These are phyloP conservation scores for Diophrys appendiculata DNA, from an alignment of 73 alveolate species.

Conservation along the genomic window DNA sequence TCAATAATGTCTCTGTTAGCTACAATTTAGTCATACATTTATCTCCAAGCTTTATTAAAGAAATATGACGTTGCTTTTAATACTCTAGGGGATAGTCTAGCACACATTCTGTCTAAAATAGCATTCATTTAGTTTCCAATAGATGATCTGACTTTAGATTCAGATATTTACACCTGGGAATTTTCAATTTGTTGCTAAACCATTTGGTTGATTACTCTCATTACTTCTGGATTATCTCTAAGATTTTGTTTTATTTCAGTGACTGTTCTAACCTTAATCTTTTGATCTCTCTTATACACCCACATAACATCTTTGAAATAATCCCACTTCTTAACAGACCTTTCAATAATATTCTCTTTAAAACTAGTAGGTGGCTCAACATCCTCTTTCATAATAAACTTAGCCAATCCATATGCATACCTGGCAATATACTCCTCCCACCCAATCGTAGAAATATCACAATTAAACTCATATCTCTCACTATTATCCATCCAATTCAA, in stretches of 20 bases:
- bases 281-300: slow-evolving; percentile 27
- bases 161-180: slow-evolving; percentile 37
- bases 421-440: slow-evolving; percentile 75
- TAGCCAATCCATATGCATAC: slow-evolving; percentile 79
- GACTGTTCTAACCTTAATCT: background rate
- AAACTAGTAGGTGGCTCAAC: slow-evolving; percentile 62
- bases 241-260: background rate
- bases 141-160: slow-evolving; percentile 16
- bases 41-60: slow-evolving; percentile 68
- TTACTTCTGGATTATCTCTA: slow-evolving; percentile 1
- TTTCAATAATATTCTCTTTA: slow-evolving; percentile 49
- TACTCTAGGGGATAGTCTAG: slow-evolving; percentile 47
- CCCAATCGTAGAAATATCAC: slow-evolving; percentile 72
- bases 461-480: slow-evolving; percentile 56
- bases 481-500: slow-evolving; percentile 17
- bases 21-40: slow-evolving; percentile 78
- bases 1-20: slow-evolving; percentile 60
- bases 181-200: slow-evolving; percentile 13
- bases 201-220: background rate
- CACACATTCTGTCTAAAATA: slow-evolving; percentile 66
- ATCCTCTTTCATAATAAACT: slow-evolving; percentile 79
- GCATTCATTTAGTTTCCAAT: slow-evolving; percentile 48
- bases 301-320: slow-evolving; percentile 73
- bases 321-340: background rate
- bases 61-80: slow-evolving; percentile 68